Percentiles rank a stretch among this genome's conserved stretches.
These are phyloP conservation scores for Metarhizium album DNA, from an alignment of 2,329 filamentous ascomycete genomes.

Conservation along the genomic window DNA sequence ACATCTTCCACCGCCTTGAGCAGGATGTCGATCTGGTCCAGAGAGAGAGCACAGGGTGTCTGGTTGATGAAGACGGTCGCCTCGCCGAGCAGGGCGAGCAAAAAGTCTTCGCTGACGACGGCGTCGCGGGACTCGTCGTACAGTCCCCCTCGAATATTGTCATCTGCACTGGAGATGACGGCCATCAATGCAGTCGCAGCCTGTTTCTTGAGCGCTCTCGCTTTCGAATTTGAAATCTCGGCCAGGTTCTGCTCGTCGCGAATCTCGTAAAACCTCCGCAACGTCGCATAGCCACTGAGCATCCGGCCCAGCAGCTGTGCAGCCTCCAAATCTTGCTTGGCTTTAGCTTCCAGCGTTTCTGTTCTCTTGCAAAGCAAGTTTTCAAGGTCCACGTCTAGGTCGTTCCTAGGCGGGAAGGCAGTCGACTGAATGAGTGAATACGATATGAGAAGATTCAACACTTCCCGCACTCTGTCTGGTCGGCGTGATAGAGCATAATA, in stretches of 20 bases:
- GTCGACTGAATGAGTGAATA: conserved; percentile 79
- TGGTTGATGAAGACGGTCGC: conserved; percentile 65
- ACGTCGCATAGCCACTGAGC: conserved; percentile 83
- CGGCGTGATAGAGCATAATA: conserved; percentile 85
- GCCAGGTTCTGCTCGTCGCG: conserved; percentile 45
- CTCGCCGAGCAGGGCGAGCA: conserved; percentile 77
- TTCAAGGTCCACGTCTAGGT: conserved; percentile 64
- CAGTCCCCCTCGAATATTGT: conserved; percentile 83
- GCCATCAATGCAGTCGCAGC: conserved; percentile 65
- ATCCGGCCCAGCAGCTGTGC: conserved; percentile 75
- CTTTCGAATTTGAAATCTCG: conserved; percentile 23
- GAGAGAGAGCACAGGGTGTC: conserved; percentile 42
- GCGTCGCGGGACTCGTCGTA: conserved; percentile 73
- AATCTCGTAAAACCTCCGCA: conserved; percentile 84
- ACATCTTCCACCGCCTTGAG: conserved; percentile 73
- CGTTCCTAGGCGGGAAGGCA: conserved; percentile 59
- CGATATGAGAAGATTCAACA: conserved; percentile 77
- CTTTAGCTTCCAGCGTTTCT: conserved; percentile 58
- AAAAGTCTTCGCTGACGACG: conserved; percentile 78
- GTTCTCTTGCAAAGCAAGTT: conserved; percentile 62
- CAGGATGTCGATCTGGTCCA: conserved; percentile 62
- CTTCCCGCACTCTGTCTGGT: conserved; percentile 67
- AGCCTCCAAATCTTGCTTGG: conserved; percentile 66
- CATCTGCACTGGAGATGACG: conserved; percentile 76
- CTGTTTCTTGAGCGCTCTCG: conserved; percentile 53